Evolutionary conservation across 1,284 basidiomycete species (phyloP).

Genomic region (Ganoderma meredithae): DNA sequence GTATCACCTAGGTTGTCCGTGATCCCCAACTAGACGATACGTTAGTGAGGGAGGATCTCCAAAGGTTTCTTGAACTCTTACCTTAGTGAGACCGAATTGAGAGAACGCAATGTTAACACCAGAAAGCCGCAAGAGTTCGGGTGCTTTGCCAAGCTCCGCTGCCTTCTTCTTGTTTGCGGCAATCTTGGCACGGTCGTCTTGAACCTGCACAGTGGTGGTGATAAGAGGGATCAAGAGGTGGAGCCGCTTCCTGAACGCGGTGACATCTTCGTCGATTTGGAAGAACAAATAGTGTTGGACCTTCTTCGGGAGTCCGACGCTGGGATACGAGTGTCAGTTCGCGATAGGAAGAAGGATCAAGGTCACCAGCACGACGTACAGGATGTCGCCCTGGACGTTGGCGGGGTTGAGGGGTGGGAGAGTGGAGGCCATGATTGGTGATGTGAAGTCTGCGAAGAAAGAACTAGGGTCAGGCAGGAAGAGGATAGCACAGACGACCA

Average conservation of each 20-base stretch:
- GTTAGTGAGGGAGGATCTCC: not conserved
- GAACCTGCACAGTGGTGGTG: constrained; percentile 40
- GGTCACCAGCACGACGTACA: constrained; percentile 41
- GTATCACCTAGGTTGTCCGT: constrained; percentile 44
- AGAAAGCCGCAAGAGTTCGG: constrained; percentile 28
- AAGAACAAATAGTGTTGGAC: constrained; percentile 51
- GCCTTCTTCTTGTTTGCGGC: constrained; percentile 33
- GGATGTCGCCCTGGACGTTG: constrained; percentile 58
- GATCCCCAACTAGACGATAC: constrained; percentile 39
- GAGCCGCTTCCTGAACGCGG: constrained; percentile 36
- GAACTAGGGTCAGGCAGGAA: constrained; percentile 1
- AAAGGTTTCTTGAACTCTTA: not conserved
- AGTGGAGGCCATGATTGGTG: constrained; percentile 21
- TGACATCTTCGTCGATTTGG: constrained; percentile 44
- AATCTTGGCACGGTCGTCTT: constrained; percentile 27
- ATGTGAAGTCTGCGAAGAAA: not conserved
- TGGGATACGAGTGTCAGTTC: constrained; percentile 23
- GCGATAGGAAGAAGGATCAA: not conserved
- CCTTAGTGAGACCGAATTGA: constrained; percentile 40
- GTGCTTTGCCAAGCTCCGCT: constrained; percentile 21
- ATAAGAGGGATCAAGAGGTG: constrained; percentile 44
- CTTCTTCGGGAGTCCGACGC: constrained; percentile 54
- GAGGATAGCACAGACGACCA: not conserved
- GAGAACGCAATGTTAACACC: constrained; percentile 46
- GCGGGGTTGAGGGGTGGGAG: constrained; percentile 41